Evolutionary conservation across 768 basidiomycete species (phyloP).

Genomic region (Phanerodontia chrysosporium): DNA sequence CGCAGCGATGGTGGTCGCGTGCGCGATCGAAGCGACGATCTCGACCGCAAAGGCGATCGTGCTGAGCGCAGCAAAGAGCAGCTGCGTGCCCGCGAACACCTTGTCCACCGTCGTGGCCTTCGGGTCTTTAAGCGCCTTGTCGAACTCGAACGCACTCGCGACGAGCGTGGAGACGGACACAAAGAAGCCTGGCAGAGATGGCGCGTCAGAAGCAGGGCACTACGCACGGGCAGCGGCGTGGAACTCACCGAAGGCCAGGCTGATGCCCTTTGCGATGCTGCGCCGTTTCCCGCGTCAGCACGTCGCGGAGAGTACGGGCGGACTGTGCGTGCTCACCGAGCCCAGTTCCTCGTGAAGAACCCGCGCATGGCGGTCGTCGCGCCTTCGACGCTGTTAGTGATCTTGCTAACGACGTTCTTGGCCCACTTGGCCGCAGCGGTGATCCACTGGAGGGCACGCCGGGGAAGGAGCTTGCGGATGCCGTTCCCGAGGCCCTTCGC

Average conservation of each 20-base stretch:
- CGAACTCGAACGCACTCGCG: not conserved
- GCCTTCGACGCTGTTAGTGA: too few relatives aligned
- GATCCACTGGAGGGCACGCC: not conserved
- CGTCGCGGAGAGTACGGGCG: not conserved
- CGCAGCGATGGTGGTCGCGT: not conserved
- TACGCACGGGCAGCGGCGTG: not conserved
- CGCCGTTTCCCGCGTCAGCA: not conserved
- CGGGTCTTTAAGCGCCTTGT: not conserved
- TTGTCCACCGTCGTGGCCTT: not conserved
- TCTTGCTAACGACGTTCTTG: not conserved
- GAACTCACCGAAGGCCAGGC: not conserved
- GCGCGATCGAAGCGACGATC: not conserved
- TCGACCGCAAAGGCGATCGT: not conserved
- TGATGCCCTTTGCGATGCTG: not conserved
- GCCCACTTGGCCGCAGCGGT: not conserved
- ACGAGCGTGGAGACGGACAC: not conserved
- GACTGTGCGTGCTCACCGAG: not conserved
- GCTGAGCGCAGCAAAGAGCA: not conserved
- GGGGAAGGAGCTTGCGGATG: not conserved
- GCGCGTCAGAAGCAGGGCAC: not conserved
- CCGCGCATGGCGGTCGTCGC: not conserved
- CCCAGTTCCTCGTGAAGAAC: not conserved
- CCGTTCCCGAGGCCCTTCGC: not conserved
- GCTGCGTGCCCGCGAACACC: not conserved
- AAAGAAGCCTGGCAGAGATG: not conserved